Base-by-base conservation (phyloP, 176 grass and related monocot genomes). In the Triticum timopheevii region DNA sequence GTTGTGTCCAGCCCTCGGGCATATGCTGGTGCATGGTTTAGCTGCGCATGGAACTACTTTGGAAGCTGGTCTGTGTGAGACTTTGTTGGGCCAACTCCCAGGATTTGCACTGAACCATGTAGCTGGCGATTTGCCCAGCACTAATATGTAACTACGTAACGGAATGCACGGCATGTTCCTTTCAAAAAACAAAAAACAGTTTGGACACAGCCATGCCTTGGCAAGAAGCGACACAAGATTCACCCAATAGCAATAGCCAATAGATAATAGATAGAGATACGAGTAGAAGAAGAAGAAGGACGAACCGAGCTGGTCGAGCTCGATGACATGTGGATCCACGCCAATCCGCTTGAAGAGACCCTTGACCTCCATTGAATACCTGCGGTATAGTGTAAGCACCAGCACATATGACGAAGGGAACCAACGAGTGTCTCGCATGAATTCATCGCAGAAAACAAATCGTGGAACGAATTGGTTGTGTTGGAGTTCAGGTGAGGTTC, bases 351-450 rank as follows among this genome's bases (percentile, higher is more conserved):
- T 98, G 93, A 98, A 95, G 69, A 98, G 78, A 31, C 88, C 75
- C 80, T 98, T 98, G 45, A 95, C 96, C 84, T 98, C 96, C 82
- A 86, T 87, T 80, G 84, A 98, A 66, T 98, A 98, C 79, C 96
- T 98, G 70, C 45, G 22, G 73, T 76, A 27, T 52, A 13, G 35
- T 63, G 82, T 7, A 8, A 28, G 61, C 61, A 39, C 77, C 34
- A 36, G 59, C 59, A 42, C 59, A 30, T 34, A 42, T 22, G 50
- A 83, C 10, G 2, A 82, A 33, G 25, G 61, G 38, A 42, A 66
- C 8, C 38, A 20, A 7, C 38, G 16, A 79, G 20, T n/a, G 31
- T 11, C 30, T 58, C 75, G 75, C 28, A 19, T 33, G 75, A 80
- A 65, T 80, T 28, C 28, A 23, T 28, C 2, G 13, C 74, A 33